These are phyloP conservation scores for Lasiodiplodia theobromae DNA, from an alignment of 2,329 filamentous ascomycete genomes.

Conservation along the genomic window DNA sequence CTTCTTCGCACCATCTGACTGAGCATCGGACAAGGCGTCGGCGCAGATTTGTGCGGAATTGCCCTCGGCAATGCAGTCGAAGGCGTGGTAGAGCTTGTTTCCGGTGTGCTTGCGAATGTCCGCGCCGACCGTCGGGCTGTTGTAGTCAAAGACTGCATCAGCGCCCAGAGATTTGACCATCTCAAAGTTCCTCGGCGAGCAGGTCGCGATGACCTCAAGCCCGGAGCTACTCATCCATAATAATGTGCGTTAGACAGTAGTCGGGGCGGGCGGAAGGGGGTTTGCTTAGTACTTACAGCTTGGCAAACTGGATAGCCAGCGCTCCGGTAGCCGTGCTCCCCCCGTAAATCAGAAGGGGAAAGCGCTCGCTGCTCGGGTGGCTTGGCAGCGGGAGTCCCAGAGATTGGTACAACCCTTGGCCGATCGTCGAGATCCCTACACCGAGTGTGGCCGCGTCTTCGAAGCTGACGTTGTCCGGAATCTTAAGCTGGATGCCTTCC, in stretches of 20 bases:
- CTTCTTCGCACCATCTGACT: slow-evolving; percentile 12
- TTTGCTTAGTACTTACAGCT: slow-evolving; percentile 3
- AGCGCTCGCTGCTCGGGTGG: slow-evolving; percentile 44
- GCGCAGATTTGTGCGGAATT: slow-evolving; percentile 49
- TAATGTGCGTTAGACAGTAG: not conserved
- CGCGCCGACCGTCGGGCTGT: slow-evolving; percentile 51
- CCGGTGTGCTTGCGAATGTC: slow-evolving; percentile 57
- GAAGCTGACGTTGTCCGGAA: slow-evolving; percentile 58
- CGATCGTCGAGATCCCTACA: slow-evolving; percentile 60
- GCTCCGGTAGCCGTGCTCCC: slow-evolving; percentile 60
- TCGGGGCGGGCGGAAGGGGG: not conserved
- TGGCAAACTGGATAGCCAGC: slow-evolving; percentile 58
- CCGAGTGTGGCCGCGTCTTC: slow-evolving; percentile 62
- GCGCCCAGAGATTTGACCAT: slow-evolving; percentile 28
- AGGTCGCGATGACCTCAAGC: slow-evolving; percentile 28
- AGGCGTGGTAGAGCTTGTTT: slow-evolving; percentile 52
- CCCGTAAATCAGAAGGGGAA: slow-evolving; percentile 59
- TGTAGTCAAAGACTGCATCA: slow-evolving; percentile 56
- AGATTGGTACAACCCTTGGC: slow-evolving; percentile 55
- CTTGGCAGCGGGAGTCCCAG: slow-evolving; percentile 56
- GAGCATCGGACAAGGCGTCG: slow-evolving; percentile 43
- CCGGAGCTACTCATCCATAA: slow-evolving; percentile 9
- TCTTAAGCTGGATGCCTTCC: slow-evolving; percentile 55
- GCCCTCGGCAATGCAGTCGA: slow-evolving; percentile 59
- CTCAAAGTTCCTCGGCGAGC: slow-evolving; percentile 30